Evolutionary conservation across 352 stramenopile species (phyloP), one percentile per base, ranked within the genome.

Genomic region (Pythium myriotylum): DNA sequence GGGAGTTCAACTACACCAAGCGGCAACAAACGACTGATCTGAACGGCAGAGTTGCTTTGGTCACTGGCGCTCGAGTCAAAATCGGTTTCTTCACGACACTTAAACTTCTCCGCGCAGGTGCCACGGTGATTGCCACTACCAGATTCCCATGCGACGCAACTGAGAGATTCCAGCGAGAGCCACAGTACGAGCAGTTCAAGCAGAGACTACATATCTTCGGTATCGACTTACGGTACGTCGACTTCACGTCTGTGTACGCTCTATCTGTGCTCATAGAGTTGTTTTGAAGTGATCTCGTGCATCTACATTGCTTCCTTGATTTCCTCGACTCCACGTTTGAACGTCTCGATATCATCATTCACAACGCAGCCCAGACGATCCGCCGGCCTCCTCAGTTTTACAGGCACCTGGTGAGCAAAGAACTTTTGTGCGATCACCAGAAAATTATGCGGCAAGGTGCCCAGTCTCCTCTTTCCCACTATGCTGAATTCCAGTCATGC

Each of bases 321-420:
- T 90, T 84, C 59, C 73, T 94, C 17, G 84, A 92, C 23, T 79
- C 93, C 22, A 61, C 50, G 2, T 89, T 93, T 61, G 65, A 77
- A 42, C 93, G 92, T 10, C 81, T 99, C 24, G 94, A 99, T 75
- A 90, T 98, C 37, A 81, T 99, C 40, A 95, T 99, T 47, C 97
- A 99, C 73, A 99, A 99, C 70, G 96, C 96, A 9, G 98, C 95
- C 75, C 96, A 99, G 77, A 99, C 96, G 0, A 84, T 98, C 32
- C 88, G 95, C 53, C 84, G 96, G 17, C 95, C 95, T 33, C 83
- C 86, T 2, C 88, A 83, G n/a, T 99, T 98, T 76, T 99, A 98
- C 76, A 65, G 87, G 26, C 89, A 95, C 43, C 67, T 94, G 14
- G 70, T 92, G 27, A 65, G 88, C 2, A 92, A 91, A 47, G 84